Base-by-base conservation (phyloP, 305 asterid genomes). In the Fraxinus albicans region DNA sequence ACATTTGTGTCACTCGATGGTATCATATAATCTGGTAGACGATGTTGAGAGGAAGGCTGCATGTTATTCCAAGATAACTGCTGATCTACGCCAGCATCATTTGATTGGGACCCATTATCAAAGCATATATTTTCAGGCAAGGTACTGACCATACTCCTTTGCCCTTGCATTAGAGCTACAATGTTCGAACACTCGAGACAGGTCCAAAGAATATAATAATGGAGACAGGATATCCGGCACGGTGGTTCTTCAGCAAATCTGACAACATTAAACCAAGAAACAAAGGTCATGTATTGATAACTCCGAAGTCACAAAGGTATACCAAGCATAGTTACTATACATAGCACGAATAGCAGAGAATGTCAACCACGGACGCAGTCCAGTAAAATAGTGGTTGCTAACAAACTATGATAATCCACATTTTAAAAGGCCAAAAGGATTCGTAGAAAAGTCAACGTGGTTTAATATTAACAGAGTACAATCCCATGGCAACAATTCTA, bases 161-260 rank as follows among this genome's bases (percentile, higher is more conserved):
- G 97, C 88, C 97, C 97, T 91, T 95, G 97, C 99, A 95, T 95
- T 86, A 79, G 90, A 89, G 88, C 88, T 88, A 79, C 31, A n/a
- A 63, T 75, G 77, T 80, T 77, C 83, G 77, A 86, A 80, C 40
- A 33, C 82, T 63, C 77, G 13, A 77, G 82, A 83, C 58, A 9
- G 53, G 77, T 38, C 73, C 35, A 17, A 77, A 67, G 70, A 34
- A 60, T 36, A 78, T 5, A 40, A 67, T 69, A 78, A 23, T 31
- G 84, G 23, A 58, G 84, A 77, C 35, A 17, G 83, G 47, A 80
- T 75, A 85, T 63, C 79, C 17, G 36, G 78, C 72, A 34, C 72
- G 76, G 77, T n/a, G 35, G 58, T 65, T 84, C 87, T 72, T 83
- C 89, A 81, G 88, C 63, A 81, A 86, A 85, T 79, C 92, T 91